Base-by-base conservation (phyloP, 2,329 filamentous ascomycete species). In the Ceratocystis lukuohia region DNA sequence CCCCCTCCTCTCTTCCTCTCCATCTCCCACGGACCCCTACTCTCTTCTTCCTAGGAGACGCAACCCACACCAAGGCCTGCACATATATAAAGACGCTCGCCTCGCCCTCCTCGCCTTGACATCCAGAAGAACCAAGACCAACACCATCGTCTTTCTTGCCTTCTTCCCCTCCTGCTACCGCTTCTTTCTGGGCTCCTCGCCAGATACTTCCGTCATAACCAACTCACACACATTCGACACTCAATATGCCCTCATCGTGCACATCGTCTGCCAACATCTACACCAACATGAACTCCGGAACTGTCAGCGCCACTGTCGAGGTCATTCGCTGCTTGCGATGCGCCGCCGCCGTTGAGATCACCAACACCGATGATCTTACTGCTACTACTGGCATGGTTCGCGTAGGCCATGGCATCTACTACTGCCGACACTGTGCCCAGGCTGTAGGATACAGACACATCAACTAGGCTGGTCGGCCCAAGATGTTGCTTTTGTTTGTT, bases 371-470 rank as follows among this genome's bases (percentile, higher is more conserved):
- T 73, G 82, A 86, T 73, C 77, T 80, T 62, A 77, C 75, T 70
- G 77, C 81, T 56, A 59, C 56, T 30, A 81, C 77, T 67, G 84
- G 84, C 69, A 87, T 87, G 84, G 80, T 87, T 15, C 80, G 81
- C 71, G 84, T 87, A 69, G 83, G 83, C 1, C 81, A 83, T 73
- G 80, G 86, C 68, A 86, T 86, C 76, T 87, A 87, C 75, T 68
- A 68, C 66, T 87, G 84, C 75, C 78, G 81, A 68, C 79, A 82
- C 45, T 87, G 84, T 72, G 84, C 84, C 68, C 82, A 80, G 72
- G 82, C 84, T 73, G 82, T 84, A 41, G 84, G 84, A 70, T 87
- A 85, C 74, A 82, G 80, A 73, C 86, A 80, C 81, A 71, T 56
- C 46, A 48, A 53, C 44, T 48, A 64, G 37, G n/a, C 48, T 53